These are phyloP conservation scores for Trichoderma gamsii DNA, from an alignment of 495 filamentous ascomycete species.

Conservation along the genomic window DNA sequence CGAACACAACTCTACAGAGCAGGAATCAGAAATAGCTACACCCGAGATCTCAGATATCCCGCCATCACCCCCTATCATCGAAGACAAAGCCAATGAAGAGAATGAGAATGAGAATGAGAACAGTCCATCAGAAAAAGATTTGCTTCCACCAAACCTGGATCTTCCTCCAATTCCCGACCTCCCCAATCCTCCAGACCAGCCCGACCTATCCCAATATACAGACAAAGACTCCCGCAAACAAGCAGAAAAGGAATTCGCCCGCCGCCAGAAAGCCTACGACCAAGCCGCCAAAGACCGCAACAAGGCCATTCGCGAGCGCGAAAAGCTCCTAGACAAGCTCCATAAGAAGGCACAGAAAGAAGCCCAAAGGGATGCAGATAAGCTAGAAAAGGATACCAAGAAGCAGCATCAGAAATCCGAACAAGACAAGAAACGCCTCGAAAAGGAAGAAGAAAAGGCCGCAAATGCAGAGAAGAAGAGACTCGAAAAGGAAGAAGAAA, in stretches of 20 bases:
- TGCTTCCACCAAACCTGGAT: conserved; percentile 19
- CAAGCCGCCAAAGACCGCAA: conserved; percentile 57
- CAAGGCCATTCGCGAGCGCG: conserved; percentile 52
- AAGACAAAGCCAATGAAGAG: conserved; percentile 11
- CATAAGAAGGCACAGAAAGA: conserved; percentile 46
- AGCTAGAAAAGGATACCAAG: conserved; percentile 28
- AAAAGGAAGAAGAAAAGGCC: conserved; percentile 31
- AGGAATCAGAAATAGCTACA: conserved; percentile 20
- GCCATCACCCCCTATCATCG: conserved; percentile 15
- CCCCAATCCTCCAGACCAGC: conserved; percentile 34
- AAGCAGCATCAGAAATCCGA: conserved; percentile 21
- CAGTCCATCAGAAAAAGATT: neutral
- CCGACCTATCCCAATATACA: conserved; percentile 45
- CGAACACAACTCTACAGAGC: conserved; percentile 17
- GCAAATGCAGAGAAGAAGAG: conserved; percentile 21
- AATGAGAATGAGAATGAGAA: conserved; percentile 15
- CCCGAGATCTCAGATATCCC: conserved; percentile 16
- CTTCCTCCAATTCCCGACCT: conserved; percentile 40
- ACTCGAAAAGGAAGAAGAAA: conserved; percentile 30
- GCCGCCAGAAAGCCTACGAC: conserved; percentile 52
- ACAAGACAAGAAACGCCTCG: conserved; percentile 19
- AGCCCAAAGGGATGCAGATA: conserved; percentile 29
- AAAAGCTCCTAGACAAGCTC: conserved; percentile 50
- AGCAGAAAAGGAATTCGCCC: conserved; percentile 56
- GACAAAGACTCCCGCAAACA: conserved; percentile 60